Evolutionary conservation across 106 monocot genomes (phyloP), one percentile per base, ranked within the genome.

Genomic region (Acorus calamus): DNA sequence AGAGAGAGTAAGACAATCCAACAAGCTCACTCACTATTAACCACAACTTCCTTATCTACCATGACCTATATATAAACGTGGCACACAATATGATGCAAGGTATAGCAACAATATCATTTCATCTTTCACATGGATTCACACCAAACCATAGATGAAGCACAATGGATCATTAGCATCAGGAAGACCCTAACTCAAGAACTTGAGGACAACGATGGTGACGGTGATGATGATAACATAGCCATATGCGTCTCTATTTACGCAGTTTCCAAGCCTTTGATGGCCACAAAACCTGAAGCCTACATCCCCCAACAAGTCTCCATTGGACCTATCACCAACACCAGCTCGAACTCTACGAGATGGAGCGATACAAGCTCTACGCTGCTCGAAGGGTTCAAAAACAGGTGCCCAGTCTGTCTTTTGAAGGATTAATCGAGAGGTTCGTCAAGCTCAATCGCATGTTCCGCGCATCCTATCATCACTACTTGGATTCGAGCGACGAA

Each of bases 281-380:
- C 9, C 3, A 49, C n/a, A 2, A 77, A 74, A 57, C 79, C 78
- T 0, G 84, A 87, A 43, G 65, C 76, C n/a, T 92, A 87, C 73
- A 58, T 60, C 11, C 92, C 92, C 2, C 92, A 92, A 49, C 11
- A 76, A 50, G 43, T 92, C 2, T 66, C 87, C 2, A 50, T 92
- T 6, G 92, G 92, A 5, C 92, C 92, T 92, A 87, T 67, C 92
- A 92, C 73, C 81, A 79, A 9, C 49, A 11, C 8, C 58, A 59
- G 3, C 74, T 78, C 11, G 83, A 90, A 3, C 80, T 90, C 10
- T 60, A 64, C 6, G 83, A 86, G 54, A 90, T 86, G 83, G 83
- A 83, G 64, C 69, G 80, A 53, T 74, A 70, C 76, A 90, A 90
- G 70, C 67, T 90, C 61, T 70, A 63, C 0, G 72, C 83, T 0